phyloP scores from a whole-genome alignment of 1,139 yeast species.

The Torulaspora pretoriensis region DNA sequence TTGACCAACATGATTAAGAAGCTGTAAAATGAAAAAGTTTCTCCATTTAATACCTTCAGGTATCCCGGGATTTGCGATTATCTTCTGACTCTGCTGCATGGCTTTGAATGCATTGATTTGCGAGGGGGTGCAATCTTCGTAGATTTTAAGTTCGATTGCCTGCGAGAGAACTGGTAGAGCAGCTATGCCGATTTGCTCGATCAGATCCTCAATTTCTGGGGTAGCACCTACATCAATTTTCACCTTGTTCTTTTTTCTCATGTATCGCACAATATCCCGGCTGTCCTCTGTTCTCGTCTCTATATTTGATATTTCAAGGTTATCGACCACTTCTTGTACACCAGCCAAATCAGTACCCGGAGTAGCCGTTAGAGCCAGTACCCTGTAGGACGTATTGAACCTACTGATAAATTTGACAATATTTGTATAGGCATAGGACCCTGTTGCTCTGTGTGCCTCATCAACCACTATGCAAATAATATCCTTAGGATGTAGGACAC shows the following conservation, averaged over 20 bases:
- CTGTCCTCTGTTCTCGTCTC: constrained; percentile 86
- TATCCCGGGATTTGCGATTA: constrained; percentile 48
- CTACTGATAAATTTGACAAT: constrained; percentile 65
- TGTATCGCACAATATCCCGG: constrained; percentile 71
- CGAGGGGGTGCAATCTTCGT: constrained; percentile 60
- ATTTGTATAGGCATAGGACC: constrained; percentile 82
- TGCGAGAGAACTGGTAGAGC: constrained; percentile 58
- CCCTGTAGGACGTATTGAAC: constrained; percentile 63
- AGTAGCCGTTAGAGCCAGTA: constrained; percentile 90
- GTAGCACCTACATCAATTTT: constrained; percentile 53
- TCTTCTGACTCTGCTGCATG: constrained; percentile 60
- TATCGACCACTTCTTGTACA: constrained; percentile 77
- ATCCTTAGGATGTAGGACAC: constrained; percentile 68
- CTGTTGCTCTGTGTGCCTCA: constrained; percentile 93
- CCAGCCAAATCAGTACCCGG: constrained; percentile 87
- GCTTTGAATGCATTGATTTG: constrained; percentile 69
- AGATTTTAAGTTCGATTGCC: constrained; percentile 60
- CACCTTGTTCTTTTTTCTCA: constrained; percentile 64
- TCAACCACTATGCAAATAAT: constrained; percentile 79
- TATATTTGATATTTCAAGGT: constrained; percentile 66
- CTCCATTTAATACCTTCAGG: constrained; percentile 73
- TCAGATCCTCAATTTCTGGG: constrained; percentile 49
- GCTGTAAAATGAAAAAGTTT: constrained; percentile 54
- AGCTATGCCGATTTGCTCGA: constrained; percentile 54
- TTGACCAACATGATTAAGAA: constrained; percentile 73